Base-by-base conservation (phyloP, 2,329 filamentous ascomycete species). In the Pseudocercospora crystallina region DNA sequence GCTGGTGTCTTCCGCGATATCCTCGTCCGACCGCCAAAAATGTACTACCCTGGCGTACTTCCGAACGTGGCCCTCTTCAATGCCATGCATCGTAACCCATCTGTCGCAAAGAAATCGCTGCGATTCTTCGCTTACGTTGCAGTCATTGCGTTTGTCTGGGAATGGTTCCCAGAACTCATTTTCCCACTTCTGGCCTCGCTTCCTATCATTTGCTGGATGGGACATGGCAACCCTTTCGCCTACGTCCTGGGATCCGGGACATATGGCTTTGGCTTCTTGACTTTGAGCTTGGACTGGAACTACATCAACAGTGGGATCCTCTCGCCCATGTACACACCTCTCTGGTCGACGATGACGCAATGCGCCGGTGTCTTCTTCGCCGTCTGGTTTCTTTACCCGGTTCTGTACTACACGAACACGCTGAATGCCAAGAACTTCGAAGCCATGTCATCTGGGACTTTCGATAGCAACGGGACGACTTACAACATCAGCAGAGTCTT, bases 401-500 rank as follows among this genome's bases (percentile, higher is more conserved):
- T 94, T 61, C 49, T 87, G 49, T 83, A 91, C 61, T 92, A 85
- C 70, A 87, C 88, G 1, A 85, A 87, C 0, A 92, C 90, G 65
- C 87, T 95, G 83, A 89, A 89, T 0, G 91, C 95, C 29, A 76
- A 94, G 3, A 94, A 89, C 1, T 57, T 47, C 15, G 42, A 35
- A 2, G 54, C 54, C 3, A 57, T 57, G 47, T 41, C 39, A 8
- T 81, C 87, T 0, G 82, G 85, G 2, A 89, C 94, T 1, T 95
- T 91, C 63, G 89, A 95, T 70, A 91, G 94, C 63, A 86, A 79
- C 1, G 89, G 88, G n/a, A 78, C 84, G 15, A 79, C 87, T 15
- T 95, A 95, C 71, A 81, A 95, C 60, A 89, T 94, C 49, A 84
- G 81, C 70, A 86, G 81, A 58, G 90, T 95, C 35, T 73, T 95